Conservation (phyloP, 129 eudicot species). For the Deinandra increscens region DNA sequence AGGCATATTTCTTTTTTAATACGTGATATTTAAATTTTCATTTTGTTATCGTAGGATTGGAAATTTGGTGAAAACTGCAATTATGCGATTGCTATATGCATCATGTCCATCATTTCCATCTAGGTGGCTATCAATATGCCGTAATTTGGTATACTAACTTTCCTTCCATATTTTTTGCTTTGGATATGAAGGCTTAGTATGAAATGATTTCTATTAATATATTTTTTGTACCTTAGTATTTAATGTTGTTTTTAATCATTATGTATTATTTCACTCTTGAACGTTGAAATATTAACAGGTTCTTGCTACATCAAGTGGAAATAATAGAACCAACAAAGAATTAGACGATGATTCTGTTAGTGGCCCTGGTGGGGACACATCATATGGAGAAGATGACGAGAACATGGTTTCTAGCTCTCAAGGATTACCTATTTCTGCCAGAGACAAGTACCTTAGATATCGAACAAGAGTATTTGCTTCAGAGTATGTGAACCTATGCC, state of each 20-base stretch:
- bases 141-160: slow-evolving; percentile 56
- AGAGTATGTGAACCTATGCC: slow-evolving; percentile 56
- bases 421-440: slow-evolving; percentile 35
- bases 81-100: slow-evolving; percentile 82
- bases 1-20: neutral
- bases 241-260: slow-evolving; percentile 18
- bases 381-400: slow-evolving; percentile 77
- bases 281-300: slow-evolving; percentile 41
- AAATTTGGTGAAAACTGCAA: slow-evolving; percentile 68
- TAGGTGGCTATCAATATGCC: slow-evolving; percentile 90
- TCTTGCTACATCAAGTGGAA: slow-evolving; percentile 74
- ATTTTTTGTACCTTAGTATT: neutral
- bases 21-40: slow-evolving; percentile 1
- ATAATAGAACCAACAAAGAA: slow-evolving; percentile 40
- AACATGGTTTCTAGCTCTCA: slow-evolving; percentile 82
- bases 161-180: slow-evolving; percentile 18
- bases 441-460: slow-evolving; percentile 84
- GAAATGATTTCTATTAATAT: neutral
- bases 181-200: slow-evolving; percentile 7
- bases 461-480: slow-evolving; percentile 97
- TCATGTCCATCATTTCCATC: slow-evolving; percentile 90
- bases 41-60: slow-evolving; percentile 61
- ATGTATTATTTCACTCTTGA: slow-evolving; percentile 8
- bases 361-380: slow-evolving; percentile 56
- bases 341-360: slow-evolving; percentile 50